Evolutionary conservation across 768 basidiomycete species (phyloP).

Genomic region (Rickenella mellea): DNA sequence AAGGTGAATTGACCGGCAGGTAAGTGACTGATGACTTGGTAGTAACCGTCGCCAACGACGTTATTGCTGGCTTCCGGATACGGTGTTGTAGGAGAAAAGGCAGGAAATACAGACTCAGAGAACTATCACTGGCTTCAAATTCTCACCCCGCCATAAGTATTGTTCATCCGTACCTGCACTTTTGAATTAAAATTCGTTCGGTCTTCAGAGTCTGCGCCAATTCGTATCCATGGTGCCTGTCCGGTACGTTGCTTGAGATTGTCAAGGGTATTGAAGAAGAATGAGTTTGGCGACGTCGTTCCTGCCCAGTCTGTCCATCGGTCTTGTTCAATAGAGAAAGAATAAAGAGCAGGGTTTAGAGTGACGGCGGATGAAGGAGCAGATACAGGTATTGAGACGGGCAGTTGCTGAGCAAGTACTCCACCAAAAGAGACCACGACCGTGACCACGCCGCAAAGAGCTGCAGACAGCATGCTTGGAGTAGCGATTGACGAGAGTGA

Average conservation of each 20-base stretch:
- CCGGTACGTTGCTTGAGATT: conserved; percentile 47
- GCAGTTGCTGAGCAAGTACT: too few species aligned
- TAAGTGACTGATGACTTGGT: conserved; percentile 40
- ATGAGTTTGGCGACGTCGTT: conserved; percentile 37
- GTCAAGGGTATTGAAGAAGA: conserved; percentile 50
- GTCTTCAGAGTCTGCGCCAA: conserved; percentile 46
- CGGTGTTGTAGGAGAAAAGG: conserved; percentile 36
- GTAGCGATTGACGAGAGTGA: too few species aligned
- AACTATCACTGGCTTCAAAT: conserved; percentile 20
- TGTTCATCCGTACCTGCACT: conserved; percentile 27
- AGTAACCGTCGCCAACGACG: conserved; percentile 48
- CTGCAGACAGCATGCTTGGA: too few species aligned
- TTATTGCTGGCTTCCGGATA: conserved; percentile 62
- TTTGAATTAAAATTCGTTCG: conserved; percentile 44
- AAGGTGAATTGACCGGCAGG: conserved; percentile 29
- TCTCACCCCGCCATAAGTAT: neutral
- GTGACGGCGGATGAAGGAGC: conserved; percentile 25
- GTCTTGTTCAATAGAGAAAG: conserved; percentile 64
- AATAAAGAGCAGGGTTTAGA: conserved; percentile 40
- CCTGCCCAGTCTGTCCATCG: conserved; percentile 65
- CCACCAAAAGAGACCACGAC: too few species aligned
- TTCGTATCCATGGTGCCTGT: conserved; percentile 44
- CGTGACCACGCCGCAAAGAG: too few species aligned
- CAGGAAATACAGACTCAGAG: conserved; percentile 40
- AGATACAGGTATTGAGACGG: conserved; percentile 16